phyloP scores from a whole-genome alignment of 495 filamentous ascomycete species.

The Tuber melanosporum region DNA sequence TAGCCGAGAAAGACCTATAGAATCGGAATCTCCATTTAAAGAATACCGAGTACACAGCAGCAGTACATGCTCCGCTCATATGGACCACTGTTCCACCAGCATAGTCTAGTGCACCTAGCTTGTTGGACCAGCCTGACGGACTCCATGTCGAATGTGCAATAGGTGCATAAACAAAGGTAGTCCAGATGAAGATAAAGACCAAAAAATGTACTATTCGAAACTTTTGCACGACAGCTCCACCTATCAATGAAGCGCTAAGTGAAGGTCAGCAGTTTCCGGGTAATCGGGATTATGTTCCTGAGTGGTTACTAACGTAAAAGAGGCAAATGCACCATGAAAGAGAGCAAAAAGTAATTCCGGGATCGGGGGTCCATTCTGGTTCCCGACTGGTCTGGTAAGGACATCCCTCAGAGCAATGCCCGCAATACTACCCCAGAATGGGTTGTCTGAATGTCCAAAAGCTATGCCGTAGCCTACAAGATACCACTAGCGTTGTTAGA shows the following conservation, averaged over 20 bases:
- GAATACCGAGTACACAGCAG: not conserved
- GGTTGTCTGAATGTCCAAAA: not conserved
- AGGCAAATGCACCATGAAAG: not conserved
- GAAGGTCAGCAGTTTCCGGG: not conserved
- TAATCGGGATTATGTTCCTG: not conserved
- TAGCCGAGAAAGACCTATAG: not conserved
- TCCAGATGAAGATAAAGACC: constrained; percentile 1
- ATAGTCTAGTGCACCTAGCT: not conserved
- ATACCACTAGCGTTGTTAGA: not conserved
- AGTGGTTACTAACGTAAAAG: not conserved
- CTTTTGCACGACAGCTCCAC: not conserved
- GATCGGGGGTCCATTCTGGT: not conserved
- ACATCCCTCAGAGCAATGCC: not conserved
- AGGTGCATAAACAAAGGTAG: not conserved
- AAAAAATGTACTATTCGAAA: not conserved
- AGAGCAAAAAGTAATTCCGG: not conserved
- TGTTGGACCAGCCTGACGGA: not conserved
- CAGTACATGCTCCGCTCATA: not conserved
- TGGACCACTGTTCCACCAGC: not conserved
- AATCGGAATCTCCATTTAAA: not conserved
- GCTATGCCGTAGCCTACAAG: not conserved
- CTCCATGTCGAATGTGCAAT: constrained; percentile 3
- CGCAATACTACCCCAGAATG: not conserved
- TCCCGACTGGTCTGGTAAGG: not conserved
- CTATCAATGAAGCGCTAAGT: not conserved